phyloP scores from a whole-genome alignment of 2,329 filamentous ascomycete genomes.

The Cladosporium halotolerans region DNA sequence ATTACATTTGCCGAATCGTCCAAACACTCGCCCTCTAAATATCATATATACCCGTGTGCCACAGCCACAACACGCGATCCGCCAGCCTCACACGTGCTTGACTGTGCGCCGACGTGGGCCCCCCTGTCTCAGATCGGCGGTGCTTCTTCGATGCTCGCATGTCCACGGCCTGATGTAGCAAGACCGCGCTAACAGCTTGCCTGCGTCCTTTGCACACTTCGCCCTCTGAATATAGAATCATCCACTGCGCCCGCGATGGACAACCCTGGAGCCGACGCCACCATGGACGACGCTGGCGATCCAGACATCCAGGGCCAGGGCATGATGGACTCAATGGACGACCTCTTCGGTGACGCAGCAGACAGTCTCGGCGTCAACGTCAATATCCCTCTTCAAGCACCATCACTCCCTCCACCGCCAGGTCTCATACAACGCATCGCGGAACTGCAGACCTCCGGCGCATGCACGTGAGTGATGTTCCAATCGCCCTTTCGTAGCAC shows the following conservation, averaged over 20 bases:
- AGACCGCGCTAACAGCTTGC: neutral
- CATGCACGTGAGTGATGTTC: slow-evolving; percentile 62
- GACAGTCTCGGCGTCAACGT: slow-evolving; percentile 51
- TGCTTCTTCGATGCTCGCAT: neutral
- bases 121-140: slow-evolving; percentile 7
- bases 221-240: neutral
- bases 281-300: slow-evolving; percentile 19
- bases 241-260: slow-evolving; percentile 3
- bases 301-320: slow-evolving; percentile 23
- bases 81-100: slow-evolving; percentile 5
- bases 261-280: neutral
- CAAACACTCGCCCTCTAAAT: too few relatives aligned
- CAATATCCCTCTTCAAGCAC: slow-evolving; percentile 46
- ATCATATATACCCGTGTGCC: too few relatives aligned
- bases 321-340: slow-evolving; percentile 59
- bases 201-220: neutral
- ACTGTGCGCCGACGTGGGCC: neutral
- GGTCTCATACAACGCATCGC: slow-evolving; percentile 68
- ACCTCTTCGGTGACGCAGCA: slow-evolving; percentile 66
- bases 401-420: slow-evolving; percentile 39
- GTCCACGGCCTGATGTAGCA: neutral
- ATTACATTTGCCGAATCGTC: too few relatives aligned
- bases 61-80: neutral
- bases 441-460: slow-evolving; percentile 68
- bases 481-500: slow-evolving; percentile 18